A percentile compares a stretch with the other conserved stretches of the same genome.
Evolutionary conservation across 202 grass and related monocot genomes (phyloP).

Genomic region (Hordeum pubiflorum): DNA sequence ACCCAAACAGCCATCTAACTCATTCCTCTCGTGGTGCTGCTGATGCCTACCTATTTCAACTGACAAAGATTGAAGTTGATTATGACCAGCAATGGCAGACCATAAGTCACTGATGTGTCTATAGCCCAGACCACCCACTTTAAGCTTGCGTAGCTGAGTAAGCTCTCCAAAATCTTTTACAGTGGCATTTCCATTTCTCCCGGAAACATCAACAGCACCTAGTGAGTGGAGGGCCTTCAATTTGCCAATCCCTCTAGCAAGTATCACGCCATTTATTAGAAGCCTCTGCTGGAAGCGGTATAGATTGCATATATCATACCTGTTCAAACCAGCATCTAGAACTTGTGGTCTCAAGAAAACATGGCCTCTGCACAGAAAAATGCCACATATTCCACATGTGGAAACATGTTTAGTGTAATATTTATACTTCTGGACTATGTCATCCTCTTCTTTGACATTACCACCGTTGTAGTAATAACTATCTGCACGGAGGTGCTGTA

Average conservation of each 20-base stretch:
- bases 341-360: neutral
- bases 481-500: too few species aligned
- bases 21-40: too few species aligned
- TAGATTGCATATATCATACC: neutral
- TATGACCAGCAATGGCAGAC: neutral
- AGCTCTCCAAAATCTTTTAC: neutral
- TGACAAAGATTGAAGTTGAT: neutral
- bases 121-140: neutral
- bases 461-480: too few species aligned
- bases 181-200: neutral
- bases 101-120: neutral
- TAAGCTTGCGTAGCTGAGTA: constrained; percentile 23
- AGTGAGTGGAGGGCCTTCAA: neutral
- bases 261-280: too few species aligned
- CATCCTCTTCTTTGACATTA: too few species aligned
- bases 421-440: too few species aligned
- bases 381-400: too few species aligned
- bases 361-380: rapidly evolving
- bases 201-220: neutral
- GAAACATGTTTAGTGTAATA: rapidly evolving
- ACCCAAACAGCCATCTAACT: neutral
- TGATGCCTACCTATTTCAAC: neutral
- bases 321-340: neutral
- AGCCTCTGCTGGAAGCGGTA: rapidly evolving
- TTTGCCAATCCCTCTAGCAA: neutral